A percentile compares a stretch with the other conserved stretches of the same genome.
phyloP scores from a whole-genome alignment of 192 early-diverging fungal species.

The Mortierella antarctica region DNA sequence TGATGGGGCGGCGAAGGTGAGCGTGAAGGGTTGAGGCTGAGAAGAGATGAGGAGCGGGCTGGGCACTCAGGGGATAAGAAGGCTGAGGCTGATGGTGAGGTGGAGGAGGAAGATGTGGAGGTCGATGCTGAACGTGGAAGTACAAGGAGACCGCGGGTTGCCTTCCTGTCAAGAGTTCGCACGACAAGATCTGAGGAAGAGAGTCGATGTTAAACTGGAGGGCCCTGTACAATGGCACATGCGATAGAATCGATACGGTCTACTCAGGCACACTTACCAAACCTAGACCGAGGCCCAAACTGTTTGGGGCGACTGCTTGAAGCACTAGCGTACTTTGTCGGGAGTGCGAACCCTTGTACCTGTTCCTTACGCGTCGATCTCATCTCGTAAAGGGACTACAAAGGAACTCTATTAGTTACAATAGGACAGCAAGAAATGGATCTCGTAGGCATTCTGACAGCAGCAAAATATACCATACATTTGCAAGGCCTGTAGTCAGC shows the following conservation, averaged over 20 bases:
- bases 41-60: too few relatives aligned
- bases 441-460: neutral
- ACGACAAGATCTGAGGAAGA: too few relatives aligned
- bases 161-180: too few relatives aligned
- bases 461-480: slow-evolving; percentile 12
- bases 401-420: neutral
- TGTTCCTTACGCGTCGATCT: neutral
- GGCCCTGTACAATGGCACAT: too few relatives aligned
- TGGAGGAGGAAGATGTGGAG: too few relatives aligned
- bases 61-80: too few relatives aligned
- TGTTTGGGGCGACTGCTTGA: neutral
- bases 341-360: slow-evolving; percentile 3
- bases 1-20: too few relatives aligned
- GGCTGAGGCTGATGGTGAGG: neutral
- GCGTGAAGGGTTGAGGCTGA: too few relatives aligned
- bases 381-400: neutral
- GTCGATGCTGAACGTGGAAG: too few relatives aligned
- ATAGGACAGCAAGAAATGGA: neutral
- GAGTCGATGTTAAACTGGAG: too few relatives aligned
- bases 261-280: neutral
- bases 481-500: slow-evolving; percentile 1
- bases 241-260: too few relatives aligned
- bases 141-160: too few relatives aligned
- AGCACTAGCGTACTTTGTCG: neutral
- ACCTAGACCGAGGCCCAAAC: neutral